A percentile compares a stretch with the other conserved stretches of the same genome.
These are phyloP conservation scores for Thermomucor indicae-seudaticae DNA, from an alignment of 371 early-diverging fungal genomes.

Conservation along the genomic window DNA sequence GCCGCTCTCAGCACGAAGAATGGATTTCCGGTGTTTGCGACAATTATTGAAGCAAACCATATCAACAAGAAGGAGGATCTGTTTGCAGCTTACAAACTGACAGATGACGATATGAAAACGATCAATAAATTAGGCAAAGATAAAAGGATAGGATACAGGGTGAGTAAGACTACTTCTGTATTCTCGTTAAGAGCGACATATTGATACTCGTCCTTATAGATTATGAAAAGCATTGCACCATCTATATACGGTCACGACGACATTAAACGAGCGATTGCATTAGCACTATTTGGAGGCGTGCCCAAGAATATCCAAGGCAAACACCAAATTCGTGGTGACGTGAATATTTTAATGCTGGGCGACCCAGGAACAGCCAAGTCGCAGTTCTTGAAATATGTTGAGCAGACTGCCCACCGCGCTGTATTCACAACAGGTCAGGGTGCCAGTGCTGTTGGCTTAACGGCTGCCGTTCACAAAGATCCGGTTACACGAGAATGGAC, in stretches of 20 bases:
- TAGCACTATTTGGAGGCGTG: constrained; percentile 98
- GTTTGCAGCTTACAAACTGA: constrained; percentile 80
- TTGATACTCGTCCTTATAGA: constrained; percentile 31
- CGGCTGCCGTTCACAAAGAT: constrained; percentile 97
- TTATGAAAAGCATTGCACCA: constrained; percentile 97
- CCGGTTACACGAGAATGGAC: constrained; percentile 98
- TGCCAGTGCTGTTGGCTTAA: constrained; percentile 99
- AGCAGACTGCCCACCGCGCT: constrained; percentile 93
- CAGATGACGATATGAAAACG: constrained; percentile 89
- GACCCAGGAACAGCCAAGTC: constrained; percentile 99
- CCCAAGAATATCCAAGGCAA: constrained; percentile 92
- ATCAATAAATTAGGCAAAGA: constrained; percentile 82
- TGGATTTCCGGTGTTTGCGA: constrained; percentile 98
- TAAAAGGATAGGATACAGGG: constrained; percentile 76
- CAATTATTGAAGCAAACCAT: constrained; percentile 95
- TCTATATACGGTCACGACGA: constrained; percentile 99
- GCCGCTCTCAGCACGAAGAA: constrained; percentile 86
- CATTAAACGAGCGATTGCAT: constrained; percentile 94
- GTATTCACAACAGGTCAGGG: constrained; percentile 99
- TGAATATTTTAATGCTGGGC: constrained; percentile 98
- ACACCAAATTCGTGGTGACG: constrained; percentile 97
- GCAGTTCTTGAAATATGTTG: constrained; percentile 98
- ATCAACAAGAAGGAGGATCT: constrained; percentile 87
- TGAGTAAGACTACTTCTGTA: constrained; percentile 13
- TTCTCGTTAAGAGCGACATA: too few relatives aligned